Evolutionary conservation across 805 yeast species (phyloP), one percentile per base, ranked within the genome.

Genomic region (Yarrowia hollandica): DNA sequence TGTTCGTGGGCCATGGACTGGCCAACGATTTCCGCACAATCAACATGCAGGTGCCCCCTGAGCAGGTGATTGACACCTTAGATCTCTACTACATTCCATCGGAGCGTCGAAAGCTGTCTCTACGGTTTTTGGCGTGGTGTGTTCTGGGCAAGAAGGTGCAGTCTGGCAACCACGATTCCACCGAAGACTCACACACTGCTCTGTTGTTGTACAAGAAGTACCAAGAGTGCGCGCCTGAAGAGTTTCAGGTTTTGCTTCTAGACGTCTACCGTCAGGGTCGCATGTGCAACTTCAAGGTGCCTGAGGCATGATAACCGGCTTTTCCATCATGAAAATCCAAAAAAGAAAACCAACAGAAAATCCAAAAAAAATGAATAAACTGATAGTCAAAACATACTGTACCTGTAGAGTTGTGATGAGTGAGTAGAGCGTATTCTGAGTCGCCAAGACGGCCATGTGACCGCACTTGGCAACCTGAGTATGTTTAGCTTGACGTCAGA

Each of bases 1-100:
- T 87, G 0, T 92, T 94, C 75, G 90, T 94, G 28, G 99, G 99
- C 0, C 99, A 94, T 74, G 97, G 97, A 1, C 76, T 94, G 61
- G 78, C 80, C 37, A 90, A 90, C 65, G 99, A 94, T 74, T 94
- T 94, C 77, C 78, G 97, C 66, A 88, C 94, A 30, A 94, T 95
- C 65, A 94, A 94, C 67, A 82, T 94, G 46, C 88, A 87, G 68
- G 95, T 95, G 2, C 98, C 98, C 0, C 76, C 78, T 22, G 71
- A 71, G 1, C 99, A 95, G 71, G 91, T 94, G 25, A 77, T 96
- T 60, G 99, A 94, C 71, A 94, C 99, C 0, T 84, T 89, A 1
- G 85, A 84, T 44, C 79, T 88, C 37, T 94, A 82, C 72, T 88
- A 85, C 71, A 77, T 88, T 64, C 83, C 86, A 54, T 84, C 86